Base-by-base conservation (phyloP, 2,329 filamentous ascomycete species). In the Trichoderma sp. region DNA sequence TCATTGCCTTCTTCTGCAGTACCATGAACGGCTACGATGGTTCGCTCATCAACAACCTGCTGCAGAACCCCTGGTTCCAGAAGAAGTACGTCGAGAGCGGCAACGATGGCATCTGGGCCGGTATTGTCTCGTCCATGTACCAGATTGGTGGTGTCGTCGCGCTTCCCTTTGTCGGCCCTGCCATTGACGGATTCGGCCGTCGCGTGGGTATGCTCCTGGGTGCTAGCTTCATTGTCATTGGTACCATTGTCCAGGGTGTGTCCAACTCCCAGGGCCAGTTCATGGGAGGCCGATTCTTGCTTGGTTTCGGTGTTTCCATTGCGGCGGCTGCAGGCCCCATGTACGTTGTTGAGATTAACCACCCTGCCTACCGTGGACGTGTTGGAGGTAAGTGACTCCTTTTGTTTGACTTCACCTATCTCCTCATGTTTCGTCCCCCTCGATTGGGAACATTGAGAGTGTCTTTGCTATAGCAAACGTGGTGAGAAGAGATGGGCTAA, bases 211-310 rank as follows among this genome's bases (percentile, higher is more conserved):
- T 87, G 82, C 80, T 83, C 47, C 78, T 84, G 63, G 85, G 85
- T 18, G 79, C 82, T 70, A 56, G 77, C 6, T 77, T 84, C 75
- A 83, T 86, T 71, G 79, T 87, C 63, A 67, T 86, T 58, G 85
- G 85, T n/a, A 84, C 84, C 32, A 79, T 83, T 70, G 81, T 87
- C 64, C 84, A 86, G 72, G 83, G 80, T n/a, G 81, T 83, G 1
- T 80, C 82, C 71, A 76, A 77, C 68, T 76, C 62, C 70, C 78
- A 76, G 72, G 79, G 79, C 11, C 83, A 85, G 71, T 87, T 86
- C 75, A 84, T 86, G 78, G 85, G 84, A 57, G 88, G 88, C n/a
- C 85, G 88, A 32, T 90, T 91, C 79, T 79, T 91, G 24, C 84
- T 91, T 3, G 89, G 89, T 68, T 90, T 78, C 43, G 77, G 77